Conservation (phyloP, 164 flowering plant species). For the Magnolia kwangsiensis region DNA sequence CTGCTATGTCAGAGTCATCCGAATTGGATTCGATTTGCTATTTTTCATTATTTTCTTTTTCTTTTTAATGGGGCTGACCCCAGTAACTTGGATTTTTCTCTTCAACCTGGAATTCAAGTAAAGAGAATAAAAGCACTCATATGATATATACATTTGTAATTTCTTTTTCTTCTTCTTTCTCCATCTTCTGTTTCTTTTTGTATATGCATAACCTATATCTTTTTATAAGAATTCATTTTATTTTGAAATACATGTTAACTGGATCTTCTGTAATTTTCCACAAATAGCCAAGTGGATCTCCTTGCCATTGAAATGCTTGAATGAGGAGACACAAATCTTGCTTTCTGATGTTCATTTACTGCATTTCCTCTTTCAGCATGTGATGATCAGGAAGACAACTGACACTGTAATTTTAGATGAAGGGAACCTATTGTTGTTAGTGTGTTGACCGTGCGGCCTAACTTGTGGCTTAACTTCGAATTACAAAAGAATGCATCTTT, state of each 20-base stretch:
- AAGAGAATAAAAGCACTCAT: no score
- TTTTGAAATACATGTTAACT: not conserved
- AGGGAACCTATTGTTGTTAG: not conserved
- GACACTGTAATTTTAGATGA: conserved; percentile 1
- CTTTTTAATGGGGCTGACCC: no score
- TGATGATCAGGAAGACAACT: conserved; percentile 14
- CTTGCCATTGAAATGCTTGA: not conserved
- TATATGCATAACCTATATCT: not conserved
- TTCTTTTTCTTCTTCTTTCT: not conserved
- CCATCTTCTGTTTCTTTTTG: not conserved
- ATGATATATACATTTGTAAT: not conserved
- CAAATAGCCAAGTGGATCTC: no score
- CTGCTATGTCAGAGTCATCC: no score
- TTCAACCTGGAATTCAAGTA: no score
- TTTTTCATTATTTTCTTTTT: no score
- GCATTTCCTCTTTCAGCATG: conserved; percentile 13
- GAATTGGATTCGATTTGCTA: no score
- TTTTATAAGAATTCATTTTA: not conserved
- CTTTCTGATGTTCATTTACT: not conserved
- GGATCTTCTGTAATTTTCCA: not conserved
- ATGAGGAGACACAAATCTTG: not conserved
- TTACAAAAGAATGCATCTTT: not conserved
- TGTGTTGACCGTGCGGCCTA: no score
- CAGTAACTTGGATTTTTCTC: no score
- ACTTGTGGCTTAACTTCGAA: not conserved